Evolutionary conservation across 1,284 basidiomycete species (phyloP), one percentile per base, ranked within the genome.

Genomic region (Cutaneotrichosporon dermatis): DNA sequence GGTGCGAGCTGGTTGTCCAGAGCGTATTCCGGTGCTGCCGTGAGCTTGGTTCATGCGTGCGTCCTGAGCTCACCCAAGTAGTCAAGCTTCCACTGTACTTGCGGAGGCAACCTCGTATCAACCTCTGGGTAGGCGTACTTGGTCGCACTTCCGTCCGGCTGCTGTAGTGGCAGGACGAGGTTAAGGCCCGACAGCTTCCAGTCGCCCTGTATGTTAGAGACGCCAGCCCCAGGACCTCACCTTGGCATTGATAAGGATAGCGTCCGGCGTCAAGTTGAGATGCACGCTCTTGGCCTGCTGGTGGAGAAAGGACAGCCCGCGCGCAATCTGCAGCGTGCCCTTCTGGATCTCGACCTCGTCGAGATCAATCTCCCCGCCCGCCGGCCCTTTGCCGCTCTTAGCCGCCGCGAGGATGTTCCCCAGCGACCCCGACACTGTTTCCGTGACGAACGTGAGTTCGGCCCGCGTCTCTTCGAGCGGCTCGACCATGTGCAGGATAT

Each of bases 401-500:
- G 66, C 66, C 3, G 66, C 58, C 2, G 89, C 85, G 34, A 89
- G 81, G 51, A 74, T 56, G 35, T 61, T 66, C 10, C 68, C 67
- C 10, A 77, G 62, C 4, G 72, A 89, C 0, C 90, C 88, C 4
- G 91, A 79, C 44, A 96, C 80, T 34, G 87, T 87, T 73, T 99
- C 96, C 0, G 95, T 97, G 1, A 94, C 95, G 70, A 97, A 99
- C 16, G 88, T 86, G 50, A 98, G 80, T 68, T 94, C 90, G 51
- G 81, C 76, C 60, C 93, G 82, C 0, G 92, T 89, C 75, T 99
- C 95, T 77, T 98, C 94, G 48, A 97, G 80, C n/a, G 95, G 94
- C 78, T 99, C 95, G 34, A 96, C 93, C 85, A 98, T 92, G 79
- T 99, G 95, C 85, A 99, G 82, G 57, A 99, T 87, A 66, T 90